Evolutionary conservation across 495 filamentous ascomycete species (phyloP), one percentile per base, ranked within the genome.

Genomic region (Glonium stellatum): DNA sequence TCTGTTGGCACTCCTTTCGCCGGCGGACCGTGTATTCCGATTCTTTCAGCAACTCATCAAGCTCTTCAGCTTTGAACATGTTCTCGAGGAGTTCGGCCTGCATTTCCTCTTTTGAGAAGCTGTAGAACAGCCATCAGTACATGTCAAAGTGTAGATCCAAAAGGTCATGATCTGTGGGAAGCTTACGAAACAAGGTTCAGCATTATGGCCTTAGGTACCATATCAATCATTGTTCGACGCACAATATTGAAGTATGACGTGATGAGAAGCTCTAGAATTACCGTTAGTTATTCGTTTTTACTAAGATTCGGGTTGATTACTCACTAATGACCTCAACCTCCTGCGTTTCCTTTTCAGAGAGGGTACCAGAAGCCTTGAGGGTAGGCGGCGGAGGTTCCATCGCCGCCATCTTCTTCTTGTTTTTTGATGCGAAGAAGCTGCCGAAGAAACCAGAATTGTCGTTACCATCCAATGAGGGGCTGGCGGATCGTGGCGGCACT

Each of bases 141-240:
- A 49, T 25, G 47, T 19, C 25, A 46, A 48, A 57, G 31, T 27
- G 46, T 41, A n/a, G 39, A 54, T 39, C 52, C 5, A 62, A n/a
- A 25, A 15, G 47, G 0, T 22, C 18, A 36, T 53, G 57, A 25
- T 19, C 84, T 90, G 63, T 85, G 96, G 27, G 27, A 2, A 31
- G 27, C 27, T 31, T 31, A 31, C 89, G 88, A 84, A 25, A 99
- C 95, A 42, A 99, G 83, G 57, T 84, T 96, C 54, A 97, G 81
- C 95, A 99, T 99, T 75, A 99, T 93, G 19, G 95, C 93, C 78
- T 99, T 99, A 41, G 95, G 95, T 4, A 99, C 95, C 95, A 97
- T 99, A 68, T 99, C 95, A 62, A 97, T 96, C 92, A 99, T 93
- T 52, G 95, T 99, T 59, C 92, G 82, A 78, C 89, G 88, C 52